Evolutionary conservation across 306 rosid species (phyloP).

Genomic region (Vigna hirtella): DNA sequence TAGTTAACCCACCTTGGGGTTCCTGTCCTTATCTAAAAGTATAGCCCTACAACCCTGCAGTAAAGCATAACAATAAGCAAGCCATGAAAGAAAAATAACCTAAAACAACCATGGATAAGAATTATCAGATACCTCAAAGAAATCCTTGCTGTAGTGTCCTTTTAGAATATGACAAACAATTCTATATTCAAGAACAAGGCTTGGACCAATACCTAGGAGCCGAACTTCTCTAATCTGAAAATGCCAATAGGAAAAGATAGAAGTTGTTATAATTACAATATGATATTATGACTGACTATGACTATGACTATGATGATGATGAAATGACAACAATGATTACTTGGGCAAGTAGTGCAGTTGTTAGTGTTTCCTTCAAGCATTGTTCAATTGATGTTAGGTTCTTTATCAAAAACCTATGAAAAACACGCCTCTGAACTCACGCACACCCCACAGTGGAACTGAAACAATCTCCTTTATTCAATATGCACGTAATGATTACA

Average conservation of each 20-base stretch:
- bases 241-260: conserved; percentile 14
- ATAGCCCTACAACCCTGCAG: conserved; percentile 97
- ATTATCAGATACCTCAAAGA: conserved; percentile 67
- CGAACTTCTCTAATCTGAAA: conserved; percentile 82
- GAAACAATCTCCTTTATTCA: no score
- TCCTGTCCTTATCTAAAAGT: conserved; percentile 83
- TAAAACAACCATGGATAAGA: not conserved
- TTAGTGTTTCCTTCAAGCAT: not conserved
- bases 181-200: conserved; percentile 85
- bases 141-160: conserved; percentile 90
- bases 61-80: conserved; percentile 33
- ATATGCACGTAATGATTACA: no score
- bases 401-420: no score
- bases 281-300: not conserved
- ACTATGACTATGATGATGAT: not conserved
- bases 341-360: not conserved
- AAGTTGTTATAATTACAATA: not conserved
- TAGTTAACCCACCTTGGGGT: conserved; percentile 73
- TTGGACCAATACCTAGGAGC: conserved; percentile 80
- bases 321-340: not conserved
- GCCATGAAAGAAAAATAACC: conserved; percentile 34
- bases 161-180: conserved; percentile 73
- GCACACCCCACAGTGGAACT: no score
- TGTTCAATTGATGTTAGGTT: no score
- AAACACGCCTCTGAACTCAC: no score